A percentile compares a stretch with the other conserved stretches of the same genome.
Evolutionary conservation across 371 early-diverging fungal genomes (phyloP).

Genomic region (Syncephalastrum sp.): DNA sequence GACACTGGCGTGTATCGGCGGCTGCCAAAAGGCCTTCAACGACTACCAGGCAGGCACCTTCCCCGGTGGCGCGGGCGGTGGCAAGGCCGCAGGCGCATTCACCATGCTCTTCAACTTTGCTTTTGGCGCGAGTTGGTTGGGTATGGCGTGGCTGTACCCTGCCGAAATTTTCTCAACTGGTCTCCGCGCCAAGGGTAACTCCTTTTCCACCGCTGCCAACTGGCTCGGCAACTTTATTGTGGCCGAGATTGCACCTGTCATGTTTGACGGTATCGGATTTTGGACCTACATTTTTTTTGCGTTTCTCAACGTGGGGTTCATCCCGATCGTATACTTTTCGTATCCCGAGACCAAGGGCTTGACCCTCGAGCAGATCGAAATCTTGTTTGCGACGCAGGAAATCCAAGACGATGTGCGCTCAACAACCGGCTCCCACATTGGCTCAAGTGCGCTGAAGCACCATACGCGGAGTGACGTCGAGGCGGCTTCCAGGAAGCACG

Average conservation of each 20-base stretch:
- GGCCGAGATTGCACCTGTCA: slow-evolving; percentile 23
- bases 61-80: slow-evolving; percentile 2
- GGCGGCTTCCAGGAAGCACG: too few species aligned
- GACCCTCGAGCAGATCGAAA: slow-evolving; percentile 53
- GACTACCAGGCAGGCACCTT: slow-evolving; percentile 2
- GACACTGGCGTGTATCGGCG: slow-evolving; percentile 20
- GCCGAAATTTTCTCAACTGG: not conserved
- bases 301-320: slow-evolving; percentile 21
- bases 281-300: slow-evolving; percentile 28
- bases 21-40: slow-evolving; percentile 23
- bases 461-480: too few species aligned
- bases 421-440: too few species aligned
- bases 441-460: too few species aligned
- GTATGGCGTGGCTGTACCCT: slow-evolving; percentile 20
- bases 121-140: slow-evolving; percentile 61
- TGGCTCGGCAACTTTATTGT: slow-evolving; percentile 46
- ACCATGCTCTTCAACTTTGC: slow-evolving; percentile 42
- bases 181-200: slow-evolving; percentile 15
- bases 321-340: slow-evolving; percentile 32
- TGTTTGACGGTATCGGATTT: slow-evolving; percentile 20
- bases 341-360: slow-evolving; percentile 51
- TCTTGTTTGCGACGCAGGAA: slow-evolving; percentile 42
- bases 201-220: slow-evolving; percentile 54
- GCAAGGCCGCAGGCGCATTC: slow-evolving; percentile 22
- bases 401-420: slow-evolving; percentile 23